These are phyloP conservation scores for Fremontodendron californicum DNA, from an alignment of 345 rosid species.

Conservation along the genomic window DNA sequence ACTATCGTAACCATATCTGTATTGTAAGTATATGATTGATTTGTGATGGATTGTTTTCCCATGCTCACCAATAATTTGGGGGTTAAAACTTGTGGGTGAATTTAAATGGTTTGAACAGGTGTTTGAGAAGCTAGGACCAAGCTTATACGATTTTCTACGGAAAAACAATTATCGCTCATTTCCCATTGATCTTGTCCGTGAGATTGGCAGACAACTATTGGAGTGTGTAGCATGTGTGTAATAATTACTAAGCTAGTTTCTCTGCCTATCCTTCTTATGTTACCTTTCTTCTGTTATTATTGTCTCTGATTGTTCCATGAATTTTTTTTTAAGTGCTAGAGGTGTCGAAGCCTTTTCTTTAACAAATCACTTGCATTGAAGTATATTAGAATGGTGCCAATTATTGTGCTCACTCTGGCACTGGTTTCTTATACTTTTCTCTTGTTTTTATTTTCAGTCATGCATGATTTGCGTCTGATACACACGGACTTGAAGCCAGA, in stretches of 20 bases:
- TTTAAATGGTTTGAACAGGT: constrained; percentile 95
- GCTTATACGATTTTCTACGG: constrained; percentile 8
- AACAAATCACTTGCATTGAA: background rate
- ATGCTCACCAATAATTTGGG: constrained; percentile 39
- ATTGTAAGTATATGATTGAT: constrained; percentile 87
- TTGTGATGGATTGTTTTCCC: constrained; percentile 32
- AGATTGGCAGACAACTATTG: constrained; percentile 99
- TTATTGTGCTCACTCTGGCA: background rate
- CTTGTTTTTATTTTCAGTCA: constrained; percentile 42
- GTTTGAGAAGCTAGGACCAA: constrained; percentile 32
- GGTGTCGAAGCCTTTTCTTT: no score
- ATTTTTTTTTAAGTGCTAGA: background rate
- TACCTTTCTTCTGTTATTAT: constrained; percentile 30
- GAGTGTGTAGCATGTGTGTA: constrained; percentile 99
- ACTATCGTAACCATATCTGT: constrained; percentile 99
- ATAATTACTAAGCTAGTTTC: constrained; percentile 26
- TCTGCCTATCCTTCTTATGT: constrained; percentile 30
- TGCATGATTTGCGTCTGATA: constrained; percentile 69
- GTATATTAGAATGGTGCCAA: background rate
- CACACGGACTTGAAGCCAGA: constrained; percentile 75
- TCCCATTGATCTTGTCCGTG: constrained; percentile 80
- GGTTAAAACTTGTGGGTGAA: constrained; percentile 76
- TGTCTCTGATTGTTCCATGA: constrained; percentile 22
- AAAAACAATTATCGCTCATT: constrained; percentile 7
- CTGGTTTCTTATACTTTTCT: constrained; percentile 14